phyloP scores from a whole-genome alignment of 1,284 basidiomycete species.

The Athelia sp. region DNA sequence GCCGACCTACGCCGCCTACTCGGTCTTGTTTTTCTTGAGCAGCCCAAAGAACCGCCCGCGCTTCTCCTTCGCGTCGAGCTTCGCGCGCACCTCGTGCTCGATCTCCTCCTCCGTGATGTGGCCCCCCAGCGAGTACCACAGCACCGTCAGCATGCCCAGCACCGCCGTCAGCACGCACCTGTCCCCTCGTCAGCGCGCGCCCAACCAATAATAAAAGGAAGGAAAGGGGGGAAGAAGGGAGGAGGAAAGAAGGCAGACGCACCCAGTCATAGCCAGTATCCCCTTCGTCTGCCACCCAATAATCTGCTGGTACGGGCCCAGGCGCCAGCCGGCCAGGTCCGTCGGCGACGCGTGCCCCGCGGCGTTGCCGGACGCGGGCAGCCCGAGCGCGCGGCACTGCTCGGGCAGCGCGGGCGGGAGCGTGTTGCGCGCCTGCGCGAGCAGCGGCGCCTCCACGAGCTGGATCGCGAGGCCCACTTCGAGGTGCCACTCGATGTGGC shows the following conservation, averaged over 20 bases:
- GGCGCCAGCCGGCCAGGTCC: conserved; percentile 56
- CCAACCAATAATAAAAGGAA: background rate
- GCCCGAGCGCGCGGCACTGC: conserved; percentile 65
- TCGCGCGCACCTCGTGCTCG: conserved; percentile 59
- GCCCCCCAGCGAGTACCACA: conserved; percentile 78
- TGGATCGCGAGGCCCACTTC: conserved; percentile 74
- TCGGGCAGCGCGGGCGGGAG: conserved; percentile 55
- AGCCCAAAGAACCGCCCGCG: conserved; percentile 30
- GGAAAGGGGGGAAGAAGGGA: no score
- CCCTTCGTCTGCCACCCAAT: conserved; percentile 80
- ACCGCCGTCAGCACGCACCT: conserved; percentile 79
- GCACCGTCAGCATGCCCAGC: conserved; percentile 74
- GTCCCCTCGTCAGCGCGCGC: no score
- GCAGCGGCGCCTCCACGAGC: conserved; percentile 72
- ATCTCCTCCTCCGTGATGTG: conserved; percentile 71
- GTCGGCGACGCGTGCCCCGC: conserved; percentile 62
- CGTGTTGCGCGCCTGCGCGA: conserved; percentile 43
- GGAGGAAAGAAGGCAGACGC: conserved; percentile 18
- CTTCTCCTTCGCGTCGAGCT: conserved; percentile 51
- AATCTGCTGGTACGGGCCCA: conserved; percentile 67
- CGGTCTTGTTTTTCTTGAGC: conserved; percentile 7
- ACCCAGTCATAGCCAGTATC: conserved; percentile 81
- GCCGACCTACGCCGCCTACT: no score
- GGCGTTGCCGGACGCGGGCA: conserved; percentile 72
- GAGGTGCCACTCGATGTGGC: conserved; percentile 82